These are phyloP conservation scores for Populus davidiana DNA, from an alignment of 345 rosid genomes.

Conservation along the genomic window DNA sequence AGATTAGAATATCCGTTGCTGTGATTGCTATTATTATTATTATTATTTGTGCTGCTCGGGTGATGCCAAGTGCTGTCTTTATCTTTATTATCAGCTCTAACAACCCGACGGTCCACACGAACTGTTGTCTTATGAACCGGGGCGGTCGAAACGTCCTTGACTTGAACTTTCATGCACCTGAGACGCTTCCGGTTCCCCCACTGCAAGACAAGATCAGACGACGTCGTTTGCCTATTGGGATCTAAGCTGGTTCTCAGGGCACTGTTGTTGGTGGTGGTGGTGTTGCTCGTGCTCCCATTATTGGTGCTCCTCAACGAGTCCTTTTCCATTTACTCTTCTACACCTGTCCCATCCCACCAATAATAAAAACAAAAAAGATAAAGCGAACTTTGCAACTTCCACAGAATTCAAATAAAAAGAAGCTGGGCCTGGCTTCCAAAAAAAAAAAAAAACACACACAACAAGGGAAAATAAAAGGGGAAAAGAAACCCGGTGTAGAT, in stretches of 20 bases:
- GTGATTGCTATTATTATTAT: slow-evolving; percentile 19
- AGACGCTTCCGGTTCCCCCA: slow-evolving; percentile 78
- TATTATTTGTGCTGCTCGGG: slow-evolving; percentile 16
- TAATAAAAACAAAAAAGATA: neutral
- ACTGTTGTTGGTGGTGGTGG: slow-evolving; percentile 9
- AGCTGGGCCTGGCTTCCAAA: neutral
- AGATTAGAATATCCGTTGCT: slow-evolving; percentile 43
- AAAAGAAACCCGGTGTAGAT: neutral
- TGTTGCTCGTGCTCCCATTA: slow-evolving; percentile 16
- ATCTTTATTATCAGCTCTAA: slow-evolving; percentile 39
- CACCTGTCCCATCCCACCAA: slow-evolving; percentile 29
- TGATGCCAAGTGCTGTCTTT: neutral
- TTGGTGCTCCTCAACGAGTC: slow-evolving; percentile 32
- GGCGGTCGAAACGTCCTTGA: slow-evolving; percentile 43
- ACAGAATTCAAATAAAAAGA: slow-evolving; percentile 16
- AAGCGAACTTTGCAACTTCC: slow-evolving; percentile 1
- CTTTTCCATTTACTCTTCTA: slow-evolving; percentile 46
- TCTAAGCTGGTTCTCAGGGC: slow-evolving; percentile 36
- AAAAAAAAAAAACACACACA: neutral
- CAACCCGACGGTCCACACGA: slow-evolving; percentile 52
- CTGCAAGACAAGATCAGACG: slow-evolving; percentile 58
- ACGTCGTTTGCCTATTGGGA: slow-evolving; percentile 28
- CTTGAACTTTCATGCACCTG: slow-evolving; percentile 68
- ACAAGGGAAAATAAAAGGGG: too few relatives aligned
- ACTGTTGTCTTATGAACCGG: slow-evolving; percentile 43